Percentiles rank a stretch among this genome's conserved stretches.
These are phyloP conservation scores for Yarrowia galli DNA, from an alignment of 1,139 yeast species.

Conservation along the genomic window DNA sequence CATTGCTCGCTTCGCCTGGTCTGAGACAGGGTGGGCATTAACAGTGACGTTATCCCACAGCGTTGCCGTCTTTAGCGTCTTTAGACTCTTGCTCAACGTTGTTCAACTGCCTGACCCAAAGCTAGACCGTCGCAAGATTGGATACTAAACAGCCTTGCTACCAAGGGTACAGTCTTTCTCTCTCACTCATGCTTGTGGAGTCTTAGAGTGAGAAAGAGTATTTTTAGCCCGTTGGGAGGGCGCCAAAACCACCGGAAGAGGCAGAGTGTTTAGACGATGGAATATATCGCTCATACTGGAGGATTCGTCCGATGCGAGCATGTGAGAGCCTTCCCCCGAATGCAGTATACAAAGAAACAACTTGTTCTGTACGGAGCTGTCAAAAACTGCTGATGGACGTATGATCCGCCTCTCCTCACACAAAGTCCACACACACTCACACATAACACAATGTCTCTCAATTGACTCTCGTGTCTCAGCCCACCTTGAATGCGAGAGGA, in stretches of 20 bases:
- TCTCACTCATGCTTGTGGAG: neutral
- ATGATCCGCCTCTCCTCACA: too few species aligned
- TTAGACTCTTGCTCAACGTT: constrained; percentile 17
- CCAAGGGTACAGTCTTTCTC: too few species aligned
- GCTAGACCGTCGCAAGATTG: constrained; percentile 3
- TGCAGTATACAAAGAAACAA: too few species aligned
- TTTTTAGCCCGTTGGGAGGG: constrained; percentile 5
- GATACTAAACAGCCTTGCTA: constrained; percentile 4
- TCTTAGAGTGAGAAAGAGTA: neutral
- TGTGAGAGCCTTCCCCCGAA: too few species aligned
- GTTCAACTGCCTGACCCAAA: constrained; percentile 1
- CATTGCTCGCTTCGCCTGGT: neutral
- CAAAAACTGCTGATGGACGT: too few species aligned
- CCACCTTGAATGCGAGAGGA: neutral
- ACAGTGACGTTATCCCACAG: constrained; percentile 21
- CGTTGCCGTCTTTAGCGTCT: neutral
- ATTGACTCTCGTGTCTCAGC: constrained; percentile 1
- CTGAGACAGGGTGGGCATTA: constrained; percentile 25
- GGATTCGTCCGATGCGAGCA: too few species aligned
- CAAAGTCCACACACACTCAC: too few species aligned
- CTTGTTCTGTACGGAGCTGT: too few species aligned
- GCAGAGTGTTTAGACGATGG: too few species aligned
- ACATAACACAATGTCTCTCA: too few species aligned
- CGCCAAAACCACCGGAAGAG: too few species aligned
- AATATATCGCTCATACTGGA: too few species aligned